Conservation (phyloP, 305 asterid genomes). For the Andrographis paniculata region DNA sequence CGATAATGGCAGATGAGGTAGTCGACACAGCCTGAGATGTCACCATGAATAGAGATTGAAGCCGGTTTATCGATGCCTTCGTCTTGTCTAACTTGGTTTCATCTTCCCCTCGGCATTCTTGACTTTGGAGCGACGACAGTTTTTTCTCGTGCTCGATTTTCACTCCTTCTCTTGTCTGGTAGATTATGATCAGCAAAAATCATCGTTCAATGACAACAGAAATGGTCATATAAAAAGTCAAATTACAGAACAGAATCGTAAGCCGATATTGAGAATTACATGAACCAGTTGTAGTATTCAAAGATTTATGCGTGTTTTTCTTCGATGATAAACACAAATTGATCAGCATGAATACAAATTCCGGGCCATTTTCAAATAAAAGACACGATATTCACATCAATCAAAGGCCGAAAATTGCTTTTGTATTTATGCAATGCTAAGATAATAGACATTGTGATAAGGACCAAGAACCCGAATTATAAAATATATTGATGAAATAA, state of each 20-base stretch:
- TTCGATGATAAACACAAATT: too few species aligned
- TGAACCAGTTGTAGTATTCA: too few species aligned
- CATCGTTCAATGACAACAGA: background rate
- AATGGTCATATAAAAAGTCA: too few species aligned
- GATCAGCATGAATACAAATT: too few species aligned
- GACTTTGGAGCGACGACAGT: conserved; percentile 65
- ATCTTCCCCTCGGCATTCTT: conserved; percentile 67
- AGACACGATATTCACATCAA: too few species aligned
- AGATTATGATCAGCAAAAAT: background rate
- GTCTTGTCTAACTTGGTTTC: conserved; percentile 80
- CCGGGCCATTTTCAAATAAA: too few species aligned
- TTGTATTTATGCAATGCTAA: background rate
- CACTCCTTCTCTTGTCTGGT: conserved; percentile 82
- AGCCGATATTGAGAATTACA: too few species aligned
- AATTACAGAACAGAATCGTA: too few species aligned
- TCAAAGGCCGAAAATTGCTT: too few species aligned
- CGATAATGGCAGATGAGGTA: conserved; percentile 72
- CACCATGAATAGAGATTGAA: conserved; percentile 73
- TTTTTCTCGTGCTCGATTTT: conserved; percentile 86
- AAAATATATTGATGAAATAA: too few species aligned
- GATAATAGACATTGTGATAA: background rate
- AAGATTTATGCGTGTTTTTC: too few species aligned
- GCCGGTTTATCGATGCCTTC: conserved; percentile 71
- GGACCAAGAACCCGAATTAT: background rate
- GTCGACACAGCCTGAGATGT: conserved; percentile 91